Conservation (phyloP, 257 asterid genomes). For the Echites panduratus region DNA sequence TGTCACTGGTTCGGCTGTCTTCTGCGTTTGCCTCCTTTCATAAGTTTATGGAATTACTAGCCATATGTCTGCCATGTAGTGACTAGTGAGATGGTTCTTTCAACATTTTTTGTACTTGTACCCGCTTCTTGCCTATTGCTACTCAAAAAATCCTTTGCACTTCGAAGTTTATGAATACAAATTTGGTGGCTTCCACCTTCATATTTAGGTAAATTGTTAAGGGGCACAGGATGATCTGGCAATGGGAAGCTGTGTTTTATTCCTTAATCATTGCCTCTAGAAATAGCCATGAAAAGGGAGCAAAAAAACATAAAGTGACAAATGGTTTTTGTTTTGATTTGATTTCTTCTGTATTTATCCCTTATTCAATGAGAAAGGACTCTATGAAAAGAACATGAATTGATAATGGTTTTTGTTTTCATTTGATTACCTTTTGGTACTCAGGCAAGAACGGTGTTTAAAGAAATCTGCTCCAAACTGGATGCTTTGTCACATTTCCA, state of each 20-base stretch:
- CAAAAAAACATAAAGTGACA: neutral
- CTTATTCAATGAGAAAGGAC: neutral
- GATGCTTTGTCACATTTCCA: constrained; percentile 98
- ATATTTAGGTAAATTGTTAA: neutral
- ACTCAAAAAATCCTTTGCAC: neutral
- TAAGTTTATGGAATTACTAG: constrained; percentile 1
- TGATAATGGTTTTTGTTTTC: neutral
- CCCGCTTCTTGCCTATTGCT: neutral
- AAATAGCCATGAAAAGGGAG: neutral
- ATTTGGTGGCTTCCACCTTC: neutral
- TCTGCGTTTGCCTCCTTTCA: neutral
- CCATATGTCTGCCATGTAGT: no score
- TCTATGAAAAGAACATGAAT: neutral
- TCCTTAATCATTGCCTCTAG: neutral
- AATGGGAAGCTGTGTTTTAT: neutral
- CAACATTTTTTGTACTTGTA: neutral
- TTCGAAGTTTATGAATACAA: neutral
- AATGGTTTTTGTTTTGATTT: neutral
- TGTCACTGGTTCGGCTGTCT: neutral
- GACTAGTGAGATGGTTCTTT: neutral
- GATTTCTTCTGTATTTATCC: neutral
- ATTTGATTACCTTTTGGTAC: constrained; percentile 11
- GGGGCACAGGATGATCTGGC: neutral
- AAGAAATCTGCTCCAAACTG: constrained; percentile 85
- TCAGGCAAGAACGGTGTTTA: constrained; percentile 73